Evolutionary conservation across 2,329 filamentous ascomycete genomes (phyloP), one percentile per base, ranked within the genome.

Genomic region (Sordariomycetes sp.): DNA sequence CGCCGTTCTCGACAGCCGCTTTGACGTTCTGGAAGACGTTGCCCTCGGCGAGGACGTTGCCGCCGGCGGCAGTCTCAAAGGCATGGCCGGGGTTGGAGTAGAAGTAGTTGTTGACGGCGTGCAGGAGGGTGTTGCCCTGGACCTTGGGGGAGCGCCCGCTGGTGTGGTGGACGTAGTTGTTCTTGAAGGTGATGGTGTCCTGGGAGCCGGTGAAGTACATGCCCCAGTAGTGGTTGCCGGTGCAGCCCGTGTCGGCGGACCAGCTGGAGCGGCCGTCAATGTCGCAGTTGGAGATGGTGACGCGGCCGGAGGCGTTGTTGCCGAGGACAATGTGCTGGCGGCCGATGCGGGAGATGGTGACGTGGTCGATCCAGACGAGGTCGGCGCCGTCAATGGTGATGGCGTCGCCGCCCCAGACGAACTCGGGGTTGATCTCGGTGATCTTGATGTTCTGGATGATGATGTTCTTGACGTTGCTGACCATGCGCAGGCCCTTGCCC

Each of bases 41-140:
- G 25, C 72, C 72, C 55, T 77, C 72, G 31, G 14, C 58, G 33
- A 45, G 56, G 24, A 63, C 64, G 6, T 48, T 33, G 33, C 58
- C 59, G 29, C 64, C 53, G 17, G 32, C 20, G 33, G 33, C 16
- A 27, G 29, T 30, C 53, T 75, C 74, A 49, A 77, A 76, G 12
- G 72, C 68, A 53, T 78, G 74, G 32, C 67, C 66, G 15, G 54
- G 49, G 51, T 66, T 69, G 46, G 66, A 61, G 49, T 70, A 63
- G 59, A 63, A 76, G 64, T 70, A 75, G 63, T 77, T 78, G 67
- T 76, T 77, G 50, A 75, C 70, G 28, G 68, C 69, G 54, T 79
- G 74, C 33, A 78, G 55, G 17, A 63, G 33, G 31, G 75, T 63
- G 36, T 73, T 73, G 51, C 70, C 70, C 15, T 60, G 61, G 17